Conservation (phyloP, 441 rosid genomes). For the Viola pubescens region DNA sequence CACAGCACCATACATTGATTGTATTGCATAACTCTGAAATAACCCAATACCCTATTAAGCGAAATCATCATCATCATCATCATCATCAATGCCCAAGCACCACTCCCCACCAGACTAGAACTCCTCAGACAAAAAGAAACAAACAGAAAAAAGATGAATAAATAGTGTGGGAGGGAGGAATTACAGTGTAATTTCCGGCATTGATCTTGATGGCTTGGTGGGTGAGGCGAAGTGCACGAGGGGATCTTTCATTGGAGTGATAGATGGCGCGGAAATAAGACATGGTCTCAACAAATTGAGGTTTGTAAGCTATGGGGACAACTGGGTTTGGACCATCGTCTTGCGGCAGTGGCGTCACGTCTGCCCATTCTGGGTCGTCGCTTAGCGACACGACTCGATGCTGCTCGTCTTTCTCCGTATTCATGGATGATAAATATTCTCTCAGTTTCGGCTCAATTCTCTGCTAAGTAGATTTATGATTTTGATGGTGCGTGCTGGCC, state of each 20-base stretch:
- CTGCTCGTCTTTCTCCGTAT: constrained; percentile 25
- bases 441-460: background rate
- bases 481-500: too few relatives aligned
- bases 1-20: too few relatives aligned
- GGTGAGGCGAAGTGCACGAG: constrained; percentile 68
- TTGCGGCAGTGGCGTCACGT: constrained; percentile 65
- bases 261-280: constrained; percentile 86
- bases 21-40: too few relatives aligned
- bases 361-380: constrained; percentile 66
- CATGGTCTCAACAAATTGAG: constrained; percentile 78
- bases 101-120: background rate
- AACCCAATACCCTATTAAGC: too few relatives aligned
- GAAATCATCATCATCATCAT: too few relatives aligned
- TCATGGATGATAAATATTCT: constrained; percentile 17
- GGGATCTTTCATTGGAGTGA: constrained; percentile 62
- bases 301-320: constrained; percentile 74
- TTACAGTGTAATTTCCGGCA: constrained; percentile 91
- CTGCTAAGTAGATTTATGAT: background rate
- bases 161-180: background rate
- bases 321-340: constrained; percentile 90
- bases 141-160: background rate
- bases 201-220: constrained; percentile 49
- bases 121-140: background rate
- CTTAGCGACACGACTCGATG: constrained; percentile 31
- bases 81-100: too few relatives aligned